A percentile compares a stretch with the other conserved stretches of the same genome.
Conservation (phyloP, 352 stramenopile species). For the Phytophthora chlamydospora region DNA sequence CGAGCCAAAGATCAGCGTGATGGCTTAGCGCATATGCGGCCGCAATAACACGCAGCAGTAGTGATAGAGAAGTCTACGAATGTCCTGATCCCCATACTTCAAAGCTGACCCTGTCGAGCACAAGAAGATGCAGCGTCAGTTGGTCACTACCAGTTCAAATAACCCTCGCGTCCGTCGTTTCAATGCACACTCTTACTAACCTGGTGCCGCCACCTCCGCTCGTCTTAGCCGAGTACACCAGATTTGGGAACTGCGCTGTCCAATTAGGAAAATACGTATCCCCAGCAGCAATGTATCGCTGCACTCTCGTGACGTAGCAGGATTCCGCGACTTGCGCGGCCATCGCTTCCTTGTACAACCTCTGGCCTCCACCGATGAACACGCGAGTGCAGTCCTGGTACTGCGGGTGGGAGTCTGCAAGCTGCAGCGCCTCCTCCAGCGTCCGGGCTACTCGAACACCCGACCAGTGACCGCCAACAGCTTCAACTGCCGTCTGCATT, state of each 20-base stretch:
- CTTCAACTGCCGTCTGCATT: conserved; percentile 1
- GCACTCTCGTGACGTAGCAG: conserved; percentile 71
- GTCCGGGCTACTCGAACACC: conserved; percentile 42
- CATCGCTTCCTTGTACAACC: conserved; percentile 68
- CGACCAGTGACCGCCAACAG: conserved; percentile 8
- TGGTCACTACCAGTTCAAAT: no score
- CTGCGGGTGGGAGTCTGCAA: conserved; percentile 35
- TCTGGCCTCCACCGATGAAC: conserved; percentile 70
- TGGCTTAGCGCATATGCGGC: no score
- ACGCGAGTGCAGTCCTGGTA: conserved; percentile 51
- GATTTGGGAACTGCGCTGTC: conserved; percentile 45
- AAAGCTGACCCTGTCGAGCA: conserved; percentile 40
- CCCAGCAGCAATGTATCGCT: conserved; percentile 45
- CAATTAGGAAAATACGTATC: conserved; percentile 68
- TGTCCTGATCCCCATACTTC: conserved; percentile 31
- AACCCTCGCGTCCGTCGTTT: neutral
- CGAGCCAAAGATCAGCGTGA: no score
- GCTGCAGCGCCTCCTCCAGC: conserved; percentile 49
- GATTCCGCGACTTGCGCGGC: conserved; percentile 45
- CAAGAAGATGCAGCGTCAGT: neutral
- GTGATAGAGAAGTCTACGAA: no score
- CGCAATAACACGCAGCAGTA: no score
- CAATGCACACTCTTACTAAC: conserved; percentile 9
- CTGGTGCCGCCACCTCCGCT: conserved; percentile 25
- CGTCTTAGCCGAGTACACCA: conserved; percentile 44